Percentiles rank a stretch among this genome's conserved stretches.
Evolutionary conservation across 2,329 filamentous ascomycete species (phyloP).

Genomic region (Blastomyces gilchristii): DNA sequence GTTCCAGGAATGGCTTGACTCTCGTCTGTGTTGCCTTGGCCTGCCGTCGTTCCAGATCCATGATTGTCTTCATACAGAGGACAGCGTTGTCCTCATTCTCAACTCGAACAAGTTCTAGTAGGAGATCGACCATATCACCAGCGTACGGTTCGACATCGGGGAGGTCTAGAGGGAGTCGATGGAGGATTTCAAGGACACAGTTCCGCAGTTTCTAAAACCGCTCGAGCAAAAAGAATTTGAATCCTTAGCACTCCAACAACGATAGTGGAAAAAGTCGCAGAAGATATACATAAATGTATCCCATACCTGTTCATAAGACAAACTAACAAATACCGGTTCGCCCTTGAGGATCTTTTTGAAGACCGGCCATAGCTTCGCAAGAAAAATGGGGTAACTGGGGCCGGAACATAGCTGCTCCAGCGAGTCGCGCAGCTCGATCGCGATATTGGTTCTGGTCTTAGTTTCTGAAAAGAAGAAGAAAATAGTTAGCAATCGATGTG

Average conservation of each 20-base stretch:
- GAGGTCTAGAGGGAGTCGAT: constrained; percentile 67
- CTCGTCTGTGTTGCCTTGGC: constrained; percentile 68
- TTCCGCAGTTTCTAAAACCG: constrained; percentile 67
- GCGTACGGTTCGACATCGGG: constrained; percentile 82
- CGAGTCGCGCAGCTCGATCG: constrained; percentile 77
- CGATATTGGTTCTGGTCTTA: constrained; percentile 69
- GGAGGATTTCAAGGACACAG: constrained; percentile 86
- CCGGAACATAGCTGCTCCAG: constrained; percentile 76
- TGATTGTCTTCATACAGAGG: constrained; percentile 95
- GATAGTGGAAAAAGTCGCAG: constrained; percentile 2
- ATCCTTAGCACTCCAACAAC: neutral
- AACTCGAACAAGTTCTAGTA: constrained; percentile 76
- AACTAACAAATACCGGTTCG: constrained; percentile 81
- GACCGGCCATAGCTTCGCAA: constrained; percentile 79
- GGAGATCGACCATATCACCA: constrained; percentile 74
- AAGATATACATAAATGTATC: constrained; percentile 2
- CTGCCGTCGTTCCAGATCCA: constrained; percentile 91
- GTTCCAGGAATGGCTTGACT: constrained; percentile 77
- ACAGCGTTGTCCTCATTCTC: constrained; percentile 99
- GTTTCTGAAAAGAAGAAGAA: constrained; percentile 48
- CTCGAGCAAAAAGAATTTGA: constrained; percentile 10
- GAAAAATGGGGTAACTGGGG: constrained; percentile 65
- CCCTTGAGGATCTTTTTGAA: constrained; percentile 78
- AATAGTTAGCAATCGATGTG: neutral
- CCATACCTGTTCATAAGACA: constrained; percentile 74